Evolutionary conservation across 306 rosid species (phyloP).

Genomic region (Vicia villosa): DNA sequence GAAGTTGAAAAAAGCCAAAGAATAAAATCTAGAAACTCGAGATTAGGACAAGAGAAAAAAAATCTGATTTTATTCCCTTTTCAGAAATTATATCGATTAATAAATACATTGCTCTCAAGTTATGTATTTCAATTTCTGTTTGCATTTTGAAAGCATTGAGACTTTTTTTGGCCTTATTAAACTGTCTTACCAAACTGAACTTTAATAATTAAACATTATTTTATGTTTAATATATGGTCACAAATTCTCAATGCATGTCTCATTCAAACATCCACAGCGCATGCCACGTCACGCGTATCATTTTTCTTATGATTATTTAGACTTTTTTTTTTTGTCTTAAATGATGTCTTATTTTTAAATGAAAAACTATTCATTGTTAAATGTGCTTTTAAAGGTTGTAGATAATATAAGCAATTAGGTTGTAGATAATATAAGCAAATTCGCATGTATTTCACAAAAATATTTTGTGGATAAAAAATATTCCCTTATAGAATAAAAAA

Average conservation of each 20-base stretch:
- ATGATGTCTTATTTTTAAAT: background rate
- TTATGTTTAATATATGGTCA: background rate
- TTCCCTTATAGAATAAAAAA: too few species aligned
- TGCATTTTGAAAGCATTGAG: background rate
- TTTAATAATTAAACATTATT: background rate
- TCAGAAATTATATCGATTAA: slow-evolving; percentile 25
- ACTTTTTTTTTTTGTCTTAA: background rate
- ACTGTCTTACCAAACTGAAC: slow-evolving; percentile 3
- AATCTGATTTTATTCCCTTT: slow-evolving; percentile 62
- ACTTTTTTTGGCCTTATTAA: slow-evolving; percentile 12
- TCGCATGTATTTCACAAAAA: too few species aligned
- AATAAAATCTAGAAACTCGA: slow-evolving; percentile 54
- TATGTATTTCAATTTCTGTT: background rate
- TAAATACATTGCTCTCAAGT: slow-evolving; percentile 24
- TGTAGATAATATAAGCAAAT: too few species aligned
- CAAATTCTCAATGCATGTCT: slow-evolving; percentile 14
- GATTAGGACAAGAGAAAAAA: slow-evolving; percentile 18
- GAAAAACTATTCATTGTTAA: background rate
- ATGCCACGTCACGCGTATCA: slow-evolving; percentile 15
- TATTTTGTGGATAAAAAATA: too few species aligned
- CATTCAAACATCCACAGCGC: background rate
- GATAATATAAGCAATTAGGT: too few species aligned
- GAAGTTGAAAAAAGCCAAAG: slow-evolving; percentile 31
- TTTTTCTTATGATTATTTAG: background rate
- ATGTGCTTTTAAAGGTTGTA: too few species aligned